Evolutionary conservation across 768 basidiomycete genomes (phyloP), one percentile per base, ranked within the genome.

Genomic region (Candolleomyces aberdarensis): DNA sequence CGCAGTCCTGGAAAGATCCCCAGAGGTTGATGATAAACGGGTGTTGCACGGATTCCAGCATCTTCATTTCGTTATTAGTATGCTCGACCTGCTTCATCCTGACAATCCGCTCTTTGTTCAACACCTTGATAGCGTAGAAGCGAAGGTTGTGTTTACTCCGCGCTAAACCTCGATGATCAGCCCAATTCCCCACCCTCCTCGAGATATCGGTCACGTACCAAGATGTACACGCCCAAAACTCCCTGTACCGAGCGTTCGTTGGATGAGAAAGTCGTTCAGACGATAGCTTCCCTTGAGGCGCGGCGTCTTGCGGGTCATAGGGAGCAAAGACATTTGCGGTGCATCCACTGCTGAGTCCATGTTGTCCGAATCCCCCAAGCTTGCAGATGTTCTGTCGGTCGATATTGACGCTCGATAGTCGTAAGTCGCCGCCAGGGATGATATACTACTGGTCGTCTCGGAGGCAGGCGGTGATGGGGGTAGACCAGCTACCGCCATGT

Each of bases 191-290:
- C 19, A 26, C 11, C 11, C 26, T 8, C 54, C 39, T 56, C 4
- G 53, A 66, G 29, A 59, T n/a, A 31, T 7, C 49, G 53, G 39
- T n/a, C 43, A 66, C 71, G 52, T 69, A 92, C 92, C 92, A 44
- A 94, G 78, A 74, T 94, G 92, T 0, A 99, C 97, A n/a, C 95
- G 85, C 1, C 97, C 97, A 73, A 99, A 98, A 69, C 94, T 97
- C 0, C 97, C 97, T 1, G 95, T 98, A 0, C 97, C 96, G 55
- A 94, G 72, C 14, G 91, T 94, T 29, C 92, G 80, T 66, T 91
- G 87, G 63, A 94, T 87, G 64, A 86, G 83, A 64, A 94, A 94
- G 70, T 94, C 92, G 47, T 78, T 66, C 20, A 94, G 81, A 31
- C 84, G 82, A 72, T 93, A 94, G 17, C 80, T 80, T 26, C 86